Base-by-base conservation (phyloP, 768 basidiomycete genomes). In the Russula lepida region DNA sequence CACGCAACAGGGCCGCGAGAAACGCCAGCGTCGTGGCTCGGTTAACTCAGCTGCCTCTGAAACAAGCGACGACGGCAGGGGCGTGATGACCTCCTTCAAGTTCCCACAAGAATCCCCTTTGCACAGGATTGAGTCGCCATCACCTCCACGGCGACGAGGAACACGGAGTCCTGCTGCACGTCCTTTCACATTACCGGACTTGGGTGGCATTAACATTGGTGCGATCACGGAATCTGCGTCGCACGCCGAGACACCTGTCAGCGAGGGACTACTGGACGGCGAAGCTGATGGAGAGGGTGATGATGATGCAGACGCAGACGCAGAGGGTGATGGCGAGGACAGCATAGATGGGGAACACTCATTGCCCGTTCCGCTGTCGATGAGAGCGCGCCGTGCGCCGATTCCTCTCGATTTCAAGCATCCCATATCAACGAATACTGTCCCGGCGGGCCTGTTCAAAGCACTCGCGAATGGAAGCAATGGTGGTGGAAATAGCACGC, bases 361-460 rank as follows among this genome's bases (percentile, higher is more conserved):
- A 54, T 64, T 76, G 28, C 71, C 71, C 0, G 63, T 73, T 58
- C 75, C 75, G 15, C 68, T 71, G 21, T 62, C 69, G 41, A 66
- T 67, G 30, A 79, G 76, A 64, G 67, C 77, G 37, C 87, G 83
- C 70, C 85, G 87, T 47, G 82, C 88, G 6, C 90, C 88, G 11
- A 84, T 90, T 59, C 89, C 88, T 17, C 69, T 82, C n/a, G 89
- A 92, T 71, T 93, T 91, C 76, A 83, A 77, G 68, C 83, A 83
- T 60, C 78, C 83, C 19, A 71, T 78, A 13, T 79, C 80, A 17
- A 83, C 76, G 35, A 90, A 89, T 67, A 92, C 88, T 6, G 85
- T 92, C 9, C 91, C 91, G 21, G 91, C 91, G 35, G 89, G 89
- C 2, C 69, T 92, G 58, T 93, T 93, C 80, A 92, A 92, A 74